Evolutionary conservation across 164 flowering plant species (phyloP).

Genomic region (Berberis vulgaris): DNA sequence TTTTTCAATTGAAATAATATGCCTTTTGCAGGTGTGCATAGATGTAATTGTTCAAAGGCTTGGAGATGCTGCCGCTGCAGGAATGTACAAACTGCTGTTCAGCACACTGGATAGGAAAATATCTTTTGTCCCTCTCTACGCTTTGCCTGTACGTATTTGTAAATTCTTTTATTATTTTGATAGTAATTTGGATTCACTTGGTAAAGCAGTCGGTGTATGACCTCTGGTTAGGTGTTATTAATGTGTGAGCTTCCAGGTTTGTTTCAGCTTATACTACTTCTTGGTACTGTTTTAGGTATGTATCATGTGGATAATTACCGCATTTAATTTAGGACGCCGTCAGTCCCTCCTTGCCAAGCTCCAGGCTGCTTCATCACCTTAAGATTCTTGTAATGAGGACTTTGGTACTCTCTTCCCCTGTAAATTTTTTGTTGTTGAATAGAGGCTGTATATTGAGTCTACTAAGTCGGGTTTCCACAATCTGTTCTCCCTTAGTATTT

Average conservation of each 20-base stretch:
- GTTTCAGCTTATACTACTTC: background rate
- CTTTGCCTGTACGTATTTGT: constrained; percentile 63
- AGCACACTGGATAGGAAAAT: constrained; percentile 42
- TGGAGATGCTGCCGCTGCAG: constrained; percentile 98
- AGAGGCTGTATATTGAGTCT: background rate
- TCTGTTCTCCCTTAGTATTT: background rate
- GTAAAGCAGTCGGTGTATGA: too few relatives aligned
- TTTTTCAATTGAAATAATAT: background rate
- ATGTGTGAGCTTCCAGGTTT: background rate
- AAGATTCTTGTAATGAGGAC: background rate
- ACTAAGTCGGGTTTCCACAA: background rate
- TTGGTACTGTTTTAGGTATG: constrained; percentile 45
- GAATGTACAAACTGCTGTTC: constrained; percentile 68
- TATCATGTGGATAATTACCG: constrained; percentile 62
- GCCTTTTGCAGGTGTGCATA: constrained; percentile 65
- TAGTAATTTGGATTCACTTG: too few relatives aligned
- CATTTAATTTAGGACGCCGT: constrained; percentile 62
- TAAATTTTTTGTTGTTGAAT: background rate
- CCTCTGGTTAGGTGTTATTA: background rate
- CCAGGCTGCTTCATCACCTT: constrained; percentile 21
- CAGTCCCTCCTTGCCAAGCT: constrained; percentile 59
- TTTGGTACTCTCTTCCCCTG: background rate
- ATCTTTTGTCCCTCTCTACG: constrained; percentile 63
- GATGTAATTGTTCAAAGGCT: constrained; percentile 93
- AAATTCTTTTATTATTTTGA: background rate